phyloP scores from a whole-genome alignment of 192 early-diverging fungal species.

The Lobosporangium transversale region DNA sequence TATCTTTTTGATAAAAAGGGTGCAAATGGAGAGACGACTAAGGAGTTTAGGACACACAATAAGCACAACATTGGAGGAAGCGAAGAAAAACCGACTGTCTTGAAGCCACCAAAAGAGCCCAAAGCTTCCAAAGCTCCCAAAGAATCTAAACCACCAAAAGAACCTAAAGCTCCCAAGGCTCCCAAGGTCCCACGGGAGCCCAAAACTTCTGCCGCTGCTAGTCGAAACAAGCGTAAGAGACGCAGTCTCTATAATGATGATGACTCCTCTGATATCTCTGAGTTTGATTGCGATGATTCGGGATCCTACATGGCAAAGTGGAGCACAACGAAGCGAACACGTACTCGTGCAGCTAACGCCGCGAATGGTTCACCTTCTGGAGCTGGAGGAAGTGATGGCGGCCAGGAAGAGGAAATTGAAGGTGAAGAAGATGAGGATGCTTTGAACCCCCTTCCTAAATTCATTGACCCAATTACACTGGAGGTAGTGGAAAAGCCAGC shows the following conservation, averaged over 20 bases:
- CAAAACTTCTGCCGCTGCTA: slow-evolving; percentile 45
- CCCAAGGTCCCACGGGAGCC: slow-evolving; percentile 43
- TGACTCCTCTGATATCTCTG: slow-evolving; percentile 68
- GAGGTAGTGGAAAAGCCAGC: slow-evolving; percentile 92
- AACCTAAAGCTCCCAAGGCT: slow-evolving; percentile 49
- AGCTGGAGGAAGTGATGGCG: slow-evolving; percentile 37
- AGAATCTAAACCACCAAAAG: slow-evolving; percentile 49
- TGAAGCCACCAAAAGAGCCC: slow-evolving; percentile 48
- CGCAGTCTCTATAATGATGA: slow-evolving; percentile 61
- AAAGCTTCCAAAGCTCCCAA: slow-evolving; percentile 42
- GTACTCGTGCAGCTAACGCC: slow-evolving; percentile 52
- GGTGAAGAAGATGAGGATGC: slow-evolving; percentile 60
- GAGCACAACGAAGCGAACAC: slow-evolving; percentile 70
- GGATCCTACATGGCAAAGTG: slow-evolving; percentile 72
- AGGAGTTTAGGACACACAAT: slow-evolving; percentile 84
- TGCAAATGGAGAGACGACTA: slow-evolving; percentile 79
- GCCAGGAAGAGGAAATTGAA: slow-evolving; percentile 55
- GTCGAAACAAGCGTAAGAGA: slow-evolving; percentile 64
- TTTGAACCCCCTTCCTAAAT: slow-evolving; percentile 87
- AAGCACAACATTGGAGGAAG: slow-evolving; percentile 57
- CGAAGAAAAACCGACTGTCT: slow-evolving; percentile 40
- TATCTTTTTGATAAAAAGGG: slow-evolving; percentile 91
- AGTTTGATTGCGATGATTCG: slow-evolving; percentile 75
- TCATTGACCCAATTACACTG: slow-evolving; percentile 94
- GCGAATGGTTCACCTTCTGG: slow-evolving; percentile 13